These are phyloP conservation scores for Xylaria longipes DNA, from an alignment of 495 filamentous ascomycete species.

Conservation along the genomic window DNA sequence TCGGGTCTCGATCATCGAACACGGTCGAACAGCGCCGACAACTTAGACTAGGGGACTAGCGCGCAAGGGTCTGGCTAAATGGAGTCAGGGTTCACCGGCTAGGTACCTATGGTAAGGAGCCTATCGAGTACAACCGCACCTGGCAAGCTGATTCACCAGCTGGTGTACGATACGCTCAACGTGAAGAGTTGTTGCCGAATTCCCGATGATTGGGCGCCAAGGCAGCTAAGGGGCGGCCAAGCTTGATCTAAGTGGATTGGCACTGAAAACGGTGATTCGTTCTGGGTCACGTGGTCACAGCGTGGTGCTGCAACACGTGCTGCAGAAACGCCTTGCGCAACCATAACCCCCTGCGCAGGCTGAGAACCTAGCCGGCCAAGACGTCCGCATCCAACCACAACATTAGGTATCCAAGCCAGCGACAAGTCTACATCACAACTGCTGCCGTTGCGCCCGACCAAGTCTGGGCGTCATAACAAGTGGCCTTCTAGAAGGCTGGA, in stretches of 20 bases:
- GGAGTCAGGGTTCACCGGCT: not conserved
- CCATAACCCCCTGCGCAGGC: not conserved
- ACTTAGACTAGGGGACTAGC: not conserved
- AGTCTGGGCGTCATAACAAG: not conserved
- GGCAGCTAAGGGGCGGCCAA: conserved; percentile 8
- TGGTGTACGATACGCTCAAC: not conserved
- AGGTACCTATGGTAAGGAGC: not conserved
- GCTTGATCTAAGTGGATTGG: conserved; percentile 9
- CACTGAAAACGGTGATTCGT: not conserved
- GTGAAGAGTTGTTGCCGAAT: conserved; percentile 7
- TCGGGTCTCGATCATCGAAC: conserved; percentile 13
- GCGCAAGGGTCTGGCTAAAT: conserved; percentile 3
- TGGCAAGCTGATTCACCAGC: conserved; percentile 7
- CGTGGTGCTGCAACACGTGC: conserved; percentile 4
- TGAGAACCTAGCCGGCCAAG: conserved; percentile 2
- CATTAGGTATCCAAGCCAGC: not conserved
- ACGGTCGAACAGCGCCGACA: conserved; percentile 15
- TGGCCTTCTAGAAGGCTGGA: not conserved
- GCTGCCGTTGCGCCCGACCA: not conserved
- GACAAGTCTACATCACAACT: conserved; percentile 8
- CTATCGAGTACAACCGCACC: not conserved
- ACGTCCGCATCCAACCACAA: conserved; percentile 10
- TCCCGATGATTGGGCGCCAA: conserved; percentile 11
- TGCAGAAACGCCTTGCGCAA: not conserved
- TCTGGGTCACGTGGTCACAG: conserved; percentile 8